A percentile compares a stretch with the other conserved stretches of the same genome.
Conservation (phyloP, 805 yeast species). For the Maudiozyma barnettii region DNA sequence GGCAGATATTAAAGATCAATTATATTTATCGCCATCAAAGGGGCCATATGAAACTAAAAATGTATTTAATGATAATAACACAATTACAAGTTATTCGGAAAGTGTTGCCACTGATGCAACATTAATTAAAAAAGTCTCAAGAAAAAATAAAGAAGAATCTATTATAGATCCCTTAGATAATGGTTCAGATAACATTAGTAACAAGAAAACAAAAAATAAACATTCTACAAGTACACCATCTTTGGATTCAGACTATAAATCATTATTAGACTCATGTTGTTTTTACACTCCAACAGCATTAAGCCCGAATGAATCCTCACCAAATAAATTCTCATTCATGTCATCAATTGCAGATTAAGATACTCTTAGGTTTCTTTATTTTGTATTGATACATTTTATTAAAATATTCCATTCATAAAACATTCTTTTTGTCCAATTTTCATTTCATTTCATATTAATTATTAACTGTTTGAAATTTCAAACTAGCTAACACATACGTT, state of each 20-base stretch:
- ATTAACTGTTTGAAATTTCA: neutral
- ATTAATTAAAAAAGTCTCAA: constrained; percentile 5
- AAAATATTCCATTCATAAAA: neutral
- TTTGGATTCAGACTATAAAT: constrained; percentile 19
- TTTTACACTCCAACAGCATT: constrained; percentile 13
- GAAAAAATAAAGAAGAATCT: neutral
- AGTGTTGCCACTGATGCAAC: constrained; percentile 17
- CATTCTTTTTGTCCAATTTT: neutral
- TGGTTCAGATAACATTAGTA: neutral
- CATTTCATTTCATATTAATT: neutral
- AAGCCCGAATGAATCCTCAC: neutral
- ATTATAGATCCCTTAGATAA: neutral
- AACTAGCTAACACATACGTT: no score
- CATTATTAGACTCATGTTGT: constrained; percentile 21
- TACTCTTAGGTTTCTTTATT: neutral
- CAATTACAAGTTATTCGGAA: neutral
- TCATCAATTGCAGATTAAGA: neutral
- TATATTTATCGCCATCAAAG: neutral
- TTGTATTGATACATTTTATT: neutral
- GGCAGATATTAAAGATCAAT: neutral
- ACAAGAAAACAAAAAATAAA: constrained; percentile 5
- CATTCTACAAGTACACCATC: neutral
- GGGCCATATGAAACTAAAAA: neutral
- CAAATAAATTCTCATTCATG: neutral
- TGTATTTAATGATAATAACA: neutral